phyloP scores from a whole-genome alignment of 2,329 filamentous ascomycete genomes.

The Botrytis squamosa region DNA sequence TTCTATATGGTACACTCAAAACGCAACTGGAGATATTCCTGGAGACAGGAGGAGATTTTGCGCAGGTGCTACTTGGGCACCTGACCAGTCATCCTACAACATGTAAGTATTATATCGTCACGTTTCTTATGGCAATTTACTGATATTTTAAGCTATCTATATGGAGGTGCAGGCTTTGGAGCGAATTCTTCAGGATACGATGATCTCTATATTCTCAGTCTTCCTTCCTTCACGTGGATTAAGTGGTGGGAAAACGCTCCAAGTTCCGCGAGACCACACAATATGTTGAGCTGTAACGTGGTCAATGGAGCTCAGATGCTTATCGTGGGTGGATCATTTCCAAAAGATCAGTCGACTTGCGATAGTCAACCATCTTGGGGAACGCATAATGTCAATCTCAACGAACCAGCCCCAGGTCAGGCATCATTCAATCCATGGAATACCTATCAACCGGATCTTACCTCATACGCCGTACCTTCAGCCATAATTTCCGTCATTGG shows the following conservation, averaged over 20 bases:
- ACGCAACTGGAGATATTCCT: slow-evolving; percentile 53
- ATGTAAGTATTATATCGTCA: slow-evolving; percentile 47
- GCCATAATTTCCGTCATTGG: slow-evolving; percentile 52
- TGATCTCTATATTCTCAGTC: slow-evolving; percentile 60
- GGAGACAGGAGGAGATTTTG: slow-evolving; percentile 57
- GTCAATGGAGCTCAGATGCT: slow-evolving; percentile 59
- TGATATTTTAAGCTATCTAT: slow-evolving; percentile 52
- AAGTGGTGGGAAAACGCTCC: slow-evolving; percentile 47
- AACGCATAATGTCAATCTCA: slow-evolving; percentile 55
- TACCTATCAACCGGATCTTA: slow-evolving; percentile 50
- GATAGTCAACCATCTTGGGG: slow-evolving; percentile 54
- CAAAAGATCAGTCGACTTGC: slow-evolving; percentile 47
- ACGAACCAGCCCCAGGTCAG: slow-evolving; percentile 48
- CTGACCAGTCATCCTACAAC: slow-evolving; percentile 62
- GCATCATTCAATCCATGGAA: slow-evolving; percentile 46
- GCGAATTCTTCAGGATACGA: slow-evolving; percentile 53
- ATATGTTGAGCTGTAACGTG: slow-evolving; percentile 55
- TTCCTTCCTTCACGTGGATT: slow-evolving; percentile 65
- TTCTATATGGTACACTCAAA: slow-evolving; percentile 60
- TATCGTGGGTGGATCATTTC: slow-evolving; percentile 60
- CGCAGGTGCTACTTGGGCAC: slow-evolving; percentile 58
- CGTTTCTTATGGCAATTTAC: slow-evolving; percentile 7
- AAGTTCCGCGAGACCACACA: slow-evolving; percentile 45
- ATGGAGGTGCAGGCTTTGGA: slow-evolving; percentile 55
- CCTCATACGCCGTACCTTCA: slow-evolving; percentile 54